Percentiles rank a stretch among this genome's conserved stretches.
Evolutionary conservation across 331 rosid genomes (phyloP).

Genomic region (Pyrus hybrid): DNA sequence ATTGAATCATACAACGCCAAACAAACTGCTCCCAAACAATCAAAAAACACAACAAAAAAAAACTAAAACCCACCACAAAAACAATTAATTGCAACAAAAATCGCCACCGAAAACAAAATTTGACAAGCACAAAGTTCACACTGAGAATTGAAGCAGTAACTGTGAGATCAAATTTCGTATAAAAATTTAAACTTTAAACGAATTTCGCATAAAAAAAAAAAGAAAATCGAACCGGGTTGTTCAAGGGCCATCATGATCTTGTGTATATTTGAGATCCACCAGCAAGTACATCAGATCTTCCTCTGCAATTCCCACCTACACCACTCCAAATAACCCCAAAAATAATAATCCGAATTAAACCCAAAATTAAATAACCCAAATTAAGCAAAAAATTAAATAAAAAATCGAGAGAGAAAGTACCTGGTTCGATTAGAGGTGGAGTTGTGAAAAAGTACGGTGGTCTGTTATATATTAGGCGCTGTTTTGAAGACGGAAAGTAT

Average conservation of each 20-base stretch:
- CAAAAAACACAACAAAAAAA: background rate
- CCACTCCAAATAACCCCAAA: background rate
- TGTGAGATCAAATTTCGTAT: background rate
- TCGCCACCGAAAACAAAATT: background rate
- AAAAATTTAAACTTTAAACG: background rate
- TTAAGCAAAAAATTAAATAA: background rate
- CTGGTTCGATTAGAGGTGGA: constrained; percentile 10
- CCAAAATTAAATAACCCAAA: background rate
- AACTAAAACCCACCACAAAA: background rate
- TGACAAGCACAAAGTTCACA: background rate
- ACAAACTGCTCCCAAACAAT: background rate
- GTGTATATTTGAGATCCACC: constrained; percentile 65
- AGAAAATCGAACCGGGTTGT: constrained; percentile 42
- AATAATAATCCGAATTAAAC: background rate
- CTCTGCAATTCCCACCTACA: constrained; percentile 35
- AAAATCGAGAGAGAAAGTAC: constrained; percentile 11
- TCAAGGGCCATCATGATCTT: constrained; percentile 91
- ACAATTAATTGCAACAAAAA: background rate
- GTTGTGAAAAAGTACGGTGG: background rate
- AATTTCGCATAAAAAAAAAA: background rate
- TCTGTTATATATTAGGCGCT: too few species aligned
- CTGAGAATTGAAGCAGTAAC: background rate
- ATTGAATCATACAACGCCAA: background rate
- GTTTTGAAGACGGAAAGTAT: constrained; percentile 5
- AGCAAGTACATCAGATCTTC: constrained; percentile 80